These are phyloP conservation scores for Aquilaria malaccensis DNA, from an alignment of 345 rosid genomes.

Conservation along the genomic window DNA sequence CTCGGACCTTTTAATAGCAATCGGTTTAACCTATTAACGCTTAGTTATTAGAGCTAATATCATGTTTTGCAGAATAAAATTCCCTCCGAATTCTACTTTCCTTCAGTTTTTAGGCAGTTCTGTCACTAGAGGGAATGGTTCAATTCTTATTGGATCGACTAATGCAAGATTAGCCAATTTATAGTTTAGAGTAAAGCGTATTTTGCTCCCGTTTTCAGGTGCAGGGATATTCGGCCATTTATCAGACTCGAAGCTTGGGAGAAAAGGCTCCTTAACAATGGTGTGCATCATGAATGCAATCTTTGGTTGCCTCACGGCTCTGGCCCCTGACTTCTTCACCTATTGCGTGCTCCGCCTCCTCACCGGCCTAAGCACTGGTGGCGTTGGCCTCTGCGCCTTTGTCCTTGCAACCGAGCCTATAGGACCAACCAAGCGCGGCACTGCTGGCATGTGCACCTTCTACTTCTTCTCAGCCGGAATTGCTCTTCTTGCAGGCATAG, in stretches of 20 bases:
- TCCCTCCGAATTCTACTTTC: no score
- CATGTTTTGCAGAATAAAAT: no score
- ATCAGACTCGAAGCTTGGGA: slow-evolving; percentile 81
- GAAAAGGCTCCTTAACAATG: slow-evolving; percentile 79
- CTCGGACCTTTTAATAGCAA: no score
- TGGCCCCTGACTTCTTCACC: slow-evolving; percentile 59
- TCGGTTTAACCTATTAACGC: no score
- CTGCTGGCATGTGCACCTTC: slow-evolving; percentile 94
- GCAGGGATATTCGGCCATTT: slow-evolving; percentile 92
- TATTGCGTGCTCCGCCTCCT: slow-evolving; percentile 62
- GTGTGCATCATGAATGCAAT: slow-evolving; percentile 69
- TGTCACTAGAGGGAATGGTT: no score
- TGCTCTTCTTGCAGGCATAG: slow-evolving; percentile 56
- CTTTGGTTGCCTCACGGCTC: slow-evolving; percentile 70
- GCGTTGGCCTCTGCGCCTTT: slow-evolving; percentile 79
- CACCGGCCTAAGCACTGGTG: slow-evolving; percentile 92
- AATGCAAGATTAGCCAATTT: no score
- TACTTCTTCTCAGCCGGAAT: slow-evolving; percentile 86
- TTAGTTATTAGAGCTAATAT: no score
- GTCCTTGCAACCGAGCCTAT: slow-evolving; percentile 85
- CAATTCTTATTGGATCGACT: no score
- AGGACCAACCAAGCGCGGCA: slow-evolving; percentile 79
- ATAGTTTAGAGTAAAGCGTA: no score
- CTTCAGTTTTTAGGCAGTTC: no score
- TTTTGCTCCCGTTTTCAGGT: slow-evolving; percentile 34